These are phyloP conservation scores for Lophiotrema nucula DNA, from an alignment of 495 filamentous ascomycete species.

Conservation along the genomic window DNA sequence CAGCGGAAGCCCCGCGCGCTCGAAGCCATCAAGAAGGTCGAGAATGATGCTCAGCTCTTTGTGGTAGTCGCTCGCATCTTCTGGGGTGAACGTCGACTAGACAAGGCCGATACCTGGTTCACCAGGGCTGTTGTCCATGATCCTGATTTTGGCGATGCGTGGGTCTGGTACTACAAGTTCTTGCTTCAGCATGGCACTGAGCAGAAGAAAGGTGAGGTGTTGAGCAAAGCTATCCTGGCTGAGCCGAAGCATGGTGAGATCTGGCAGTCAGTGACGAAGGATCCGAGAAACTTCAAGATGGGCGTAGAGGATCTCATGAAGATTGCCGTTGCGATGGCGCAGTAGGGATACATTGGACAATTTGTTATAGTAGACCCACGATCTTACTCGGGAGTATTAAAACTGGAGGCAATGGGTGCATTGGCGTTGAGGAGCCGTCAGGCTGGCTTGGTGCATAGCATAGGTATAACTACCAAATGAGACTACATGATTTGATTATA, in stretches of 20 bases:
- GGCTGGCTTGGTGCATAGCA: no score
- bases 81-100: constrained; percentile 75
- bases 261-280: constrained; percentile 83
- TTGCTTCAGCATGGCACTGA: constrained; percentile 83
- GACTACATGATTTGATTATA: no score
- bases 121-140: constrained; percentile 89
- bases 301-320: constrained; percentile 72
- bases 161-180: constrained; percentile 99
- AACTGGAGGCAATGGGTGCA: no score
- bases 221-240: constrained; percentile 68
- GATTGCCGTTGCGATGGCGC: constrained; percentile 21
- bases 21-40: constrained; percentile 94
- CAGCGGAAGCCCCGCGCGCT: constrained; percentile 86
- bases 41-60: constrained; percentile 85
- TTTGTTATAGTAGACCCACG: no score
- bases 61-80: constrained; percentile 73
- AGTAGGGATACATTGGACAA: constrained; percentile 28
- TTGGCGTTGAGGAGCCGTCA: no score
- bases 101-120: constrained; percentile 94
- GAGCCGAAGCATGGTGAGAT: constrained; percentile 92
- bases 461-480: no score
- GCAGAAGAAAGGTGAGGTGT: constrained; percentile 80
- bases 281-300: constrained; percentile 73
- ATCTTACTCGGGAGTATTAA: no score
- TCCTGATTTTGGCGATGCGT: constrained; percentile 83